These are phyloP conservation scores for Malassezia sympodialis DNA, from an alignment of 1,284 basidiomycete genomes.

Conservation along the genomic window DNA sequence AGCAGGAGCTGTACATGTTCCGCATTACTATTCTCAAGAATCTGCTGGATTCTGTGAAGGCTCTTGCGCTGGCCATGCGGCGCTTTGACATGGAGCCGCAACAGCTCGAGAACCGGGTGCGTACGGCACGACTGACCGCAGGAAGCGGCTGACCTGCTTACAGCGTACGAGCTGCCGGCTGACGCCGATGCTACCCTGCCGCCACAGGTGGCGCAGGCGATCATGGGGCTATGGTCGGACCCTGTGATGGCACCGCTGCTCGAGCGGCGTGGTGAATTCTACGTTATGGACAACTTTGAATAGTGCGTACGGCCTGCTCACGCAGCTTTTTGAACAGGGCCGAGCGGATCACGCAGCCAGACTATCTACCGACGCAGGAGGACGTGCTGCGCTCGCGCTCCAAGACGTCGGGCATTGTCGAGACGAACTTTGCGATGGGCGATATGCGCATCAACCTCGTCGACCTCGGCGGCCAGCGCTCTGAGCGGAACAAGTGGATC, in stretches of 20 bases:
- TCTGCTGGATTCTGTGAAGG: conserved; percentile 61
- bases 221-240: conserved; percentile 79
- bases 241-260: conserved; percentile 75
- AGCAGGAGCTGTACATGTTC: conserved; percentile 68
- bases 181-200: conserved; percentile 48
- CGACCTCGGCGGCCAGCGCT: conserved; percentile 44
- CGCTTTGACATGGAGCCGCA: conserved; percentile 77
- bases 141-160: conserved; percentile 55
- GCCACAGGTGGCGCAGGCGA: conserved; percentile 57
- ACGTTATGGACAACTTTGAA: conserved; percentile 86
- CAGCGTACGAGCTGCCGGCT: conserved; percentile 39
- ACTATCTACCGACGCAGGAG: conserved; percentile 75
- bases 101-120: conserved; percentile 63
- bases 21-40: conserved; percentile 59
- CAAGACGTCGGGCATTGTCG: conserved; percentile 85
- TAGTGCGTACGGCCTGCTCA: conserved; percentile 58
- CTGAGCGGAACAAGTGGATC: conserved; percentile 46
- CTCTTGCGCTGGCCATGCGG: conserved; percentile 75
- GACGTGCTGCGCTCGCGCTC: conserved; percentile 80
- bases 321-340: conserved; percentile 77
- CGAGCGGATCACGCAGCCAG: conserved; percentile 64
- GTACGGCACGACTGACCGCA: conserved; percentile 31
- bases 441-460: conserved; percentile 49
- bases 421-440: conserved; percentile 57
- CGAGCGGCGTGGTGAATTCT: conserved; percentile 79